phyloP scores from a whole-genome alignment of 2,329 filamentous ascomycete species.

The Colletotrichum sp. region DNA sequence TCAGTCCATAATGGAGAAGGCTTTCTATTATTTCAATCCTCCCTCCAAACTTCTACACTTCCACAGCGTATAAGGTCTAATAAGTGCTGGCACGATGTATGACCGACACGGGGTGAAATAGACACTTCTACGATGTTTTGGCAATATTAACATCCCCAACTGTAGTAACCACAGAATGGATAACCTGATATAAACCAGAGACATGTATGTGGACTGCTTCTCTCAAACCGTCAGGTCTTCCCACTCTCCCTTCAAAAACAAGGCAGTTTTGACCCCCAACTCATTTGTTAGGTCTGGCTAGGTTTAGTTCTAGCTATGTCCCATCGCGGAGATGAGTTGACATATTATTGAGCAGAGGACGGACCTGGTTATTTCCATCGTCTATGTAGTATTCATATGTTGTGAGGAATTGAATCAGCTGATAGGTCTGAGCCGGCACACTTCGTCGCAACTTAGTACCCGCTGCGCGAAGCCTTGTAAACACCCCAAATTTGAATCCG shows the following conservation, averaged over 20 bases:
- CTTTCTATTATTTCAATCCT: rapidly evolving
- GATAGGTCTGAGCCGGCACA: not conserved
- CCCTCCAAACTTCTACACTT: no score
- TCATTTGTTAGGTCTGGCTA: not conserved
- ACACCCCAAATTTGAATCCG: not conserved
- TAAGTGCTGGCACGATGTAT: not conserved
- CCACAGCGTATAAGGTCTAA: rapidly evolving
- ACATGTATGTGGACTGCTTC: not conserved
- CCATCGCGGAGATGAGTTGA: not conserved
- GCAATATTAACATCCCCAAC: not conserved
- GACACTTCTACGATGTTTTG: not conserved
- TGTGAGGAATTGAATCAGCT: not conserved
- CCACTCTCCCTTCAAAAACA: not conserved
- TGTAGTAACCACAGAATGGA: not conserved
- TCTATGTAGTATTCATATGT: no score
- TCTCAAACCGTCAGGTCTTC: not conserved
- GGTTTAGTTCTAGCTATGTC: not conserved
- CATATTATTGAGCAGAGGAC: not conserved
- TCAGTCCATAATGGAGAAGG: rapidly evolving
- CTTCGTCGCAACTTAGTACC: rapidly evolving
- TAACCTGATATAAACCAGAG: rapidly evolving
- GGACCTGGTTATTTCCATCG: no score
- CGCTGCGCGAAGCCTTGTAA: not conserved
- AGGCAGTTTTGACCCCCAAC: not conserved
- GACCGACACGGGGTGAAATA: no score